phyloP scores from a whole-genome alignment of 2,329 filamentous ascomycete species.

The Monosporascus sp. region DNA sequence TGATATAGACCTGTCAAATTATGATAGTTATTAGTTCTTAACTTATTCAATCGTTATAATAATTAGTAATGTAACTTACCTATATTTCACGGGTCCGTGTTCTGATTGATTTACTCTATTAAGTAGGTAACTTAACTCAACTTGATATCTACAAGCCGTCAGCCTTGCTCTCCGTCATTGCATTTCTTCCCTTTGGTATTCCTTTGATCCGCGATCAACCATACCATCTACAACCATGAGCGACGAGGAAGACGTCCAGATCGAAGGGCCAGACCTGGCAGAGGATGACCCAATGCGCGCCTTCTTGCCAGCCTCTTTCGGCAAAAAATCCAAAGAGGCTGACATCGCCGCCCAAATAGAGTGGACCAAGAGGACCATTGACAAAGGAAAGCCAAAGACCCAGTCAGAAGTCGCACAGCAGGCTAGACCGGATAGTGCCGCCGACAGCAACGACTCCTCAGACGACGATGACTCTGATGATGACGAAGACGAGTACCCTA shows the following conservation, averaged over 20 bases:
- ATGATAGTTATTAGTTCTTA: no score
- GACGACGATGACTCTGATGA: constrained; percentile 54
- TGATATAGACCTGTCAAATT: no score
- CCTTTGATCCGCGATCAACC: neutral
- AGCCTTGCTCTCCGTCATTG: constrained; percentile 1
- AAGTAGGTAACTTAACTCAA: neutral
- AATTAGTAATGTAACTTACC: no score
- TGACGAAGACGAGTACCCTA: constrained; percentile 82
- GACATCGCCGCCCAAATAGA: constrained; percentile 79
- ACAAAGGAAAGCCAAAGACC: constrained; percentile 25
- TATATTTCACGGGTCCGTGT: no score
- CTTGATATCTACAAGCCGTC: neutral
- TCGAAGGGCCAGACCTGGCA: constrained; percentile 50
- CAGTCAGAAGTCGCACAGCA: constrained; percentile 17
- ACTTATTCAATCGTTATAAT: no score
- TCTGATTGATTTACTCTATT: no score
- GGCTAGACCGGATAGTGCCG: constrained; percentile 24
- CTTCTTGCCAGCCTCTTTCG: constrained; percentile 79
- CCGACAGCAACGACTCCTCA: constrained; percentile 38
- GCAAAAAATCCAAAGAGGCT: constrained; percentile 69
- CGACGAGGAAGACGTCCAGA: constrained; percentile 54
- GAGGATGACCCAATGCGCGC: constrained; percentile 66
- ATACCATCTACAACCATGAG: constrained; percentile 40
- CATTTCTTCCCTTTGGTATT: constrained; percentile 2
- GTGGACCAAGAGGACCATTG: constrained; percentile 60